Evolutionary conservation across 2,329 filamentous ascomycete genomes (phyloP).

Genomic region (Zymoseptoria brevis): DNA sequence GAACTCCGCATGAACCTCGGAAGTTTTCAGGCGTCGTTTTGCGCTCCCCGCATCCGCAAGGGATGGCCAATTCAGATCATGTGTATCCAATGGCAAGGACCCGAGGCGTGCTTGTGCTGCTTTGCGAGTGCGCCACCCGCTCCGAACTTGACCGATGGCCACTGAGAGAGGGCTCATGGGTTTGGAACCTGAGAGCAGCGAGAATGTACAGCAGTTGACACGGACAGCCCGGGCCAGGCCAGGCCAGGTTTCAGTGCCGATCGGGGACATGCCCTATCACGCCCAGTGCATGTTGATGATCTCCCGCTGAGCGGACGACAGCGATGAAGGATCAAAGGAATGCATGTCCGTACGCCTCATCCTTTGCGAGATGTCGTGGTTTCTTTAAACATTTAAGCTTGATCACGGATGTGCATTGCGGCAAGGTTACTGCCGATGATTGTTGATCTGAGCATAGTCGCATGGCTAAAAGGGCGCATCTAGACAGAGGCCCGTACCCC

Average conservation of each 20-base stretch:
- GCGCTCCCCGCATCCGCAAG: slow-evolving; percentile 9
- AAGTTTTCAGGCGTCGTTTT: slow-evolving; percentile 3
- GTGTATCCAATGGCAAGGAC: slow-evolving; percentile 8
- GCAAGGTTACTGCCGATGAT: slow-evolving; percentile 11
- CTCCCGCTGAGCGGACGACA: slow-evolving; percentile 1
- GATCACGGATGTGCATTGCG: slow-evolving; percentile 7
- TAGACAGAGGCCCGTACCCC: slow-evolving; percentile 7
- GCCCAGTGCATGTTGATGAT: neutral
- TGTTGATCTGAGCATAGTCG: slow-evolving; percentile 19
- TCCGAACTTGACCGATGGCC: neutral
- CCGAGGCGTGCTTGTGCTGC: slow-evolving; percentile 15
- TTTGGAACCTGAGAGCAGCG: slow-evolving; percentile 13
- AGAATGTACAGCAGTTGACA: neutral
- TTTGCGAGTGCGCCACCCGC: neutral
- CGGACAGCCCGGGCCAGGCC: slow-evolving; percentile 6
- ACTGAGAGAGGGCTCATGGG: slow-evolving; percentile 8
- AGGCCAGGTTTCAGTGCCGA: slow-evolving; percentile 5
- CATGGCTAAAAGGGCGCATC: slow-evolving; percentile 7
- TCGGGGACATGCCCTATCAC: neutral
- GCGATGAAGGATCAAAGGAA: neutral
- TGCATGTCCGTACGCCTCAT: neutral
- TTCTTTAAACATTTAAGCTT: slow-evolving; percentile 14
- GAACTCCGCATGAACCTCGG: slow-evolving; percentile 5
- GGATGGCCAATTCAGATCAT: slow-evolving; percentile 11
- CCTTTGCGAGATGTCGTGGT: slow-evolving; percentile 7